Evolutionary conservation across 331 rosid genomes (phyloP), one percentile per base, ranked within the genome.

Genomic region (Dryas integrifolia): DNA sequence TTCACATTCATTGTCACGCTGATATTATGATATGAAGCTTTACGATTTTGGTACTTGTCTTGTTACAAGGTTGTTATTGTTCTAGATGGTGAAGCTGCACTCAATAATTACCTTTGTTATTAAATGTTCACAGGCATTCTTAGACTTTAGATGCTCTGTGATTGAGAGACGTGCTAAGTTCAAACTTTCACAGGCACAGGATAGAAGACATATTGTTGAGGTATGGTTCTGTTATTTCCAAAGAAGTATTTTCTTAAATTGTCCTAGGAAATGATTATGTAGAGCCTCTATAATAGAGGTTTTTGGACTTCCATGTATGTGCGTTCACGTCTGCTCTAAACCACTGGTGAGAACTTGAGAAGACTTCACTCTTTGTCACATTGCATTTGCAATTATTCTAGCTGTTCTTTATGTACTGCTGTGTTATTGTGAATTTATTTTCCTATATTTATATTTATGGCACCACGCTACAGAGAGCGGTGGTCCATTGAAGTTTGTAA

Each of bases 141-240:
- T 95, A 76, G 93, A 89, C 76, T 95, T 95, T 75, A 90, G 98
- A 80, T 95, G 97, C 82, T 88, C 89, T 64, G 93, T 95, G 72
- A 80, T 95, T 41, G 97, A 88, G 86, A 89, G 96, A 72, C 96
- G 96, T 66, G 96, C 97, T 78, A 85, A 84, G 82, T 92, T 78
- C 82, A 88, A 95, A 82, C 93, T 89, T 79, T 81, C 85, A 40
- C 95, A 91, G 9, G 97, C 98, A 77, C 88, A 84, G 74, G 88
- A 79, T 55, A 95, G 96, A 80, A 87, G 83, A 64, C 98, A 95
- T 80, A 84, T 91, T 57, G 96, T 92, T 47, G 96, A 88, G 97
- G 98, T 91, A 85, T 70, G 76, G 30, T 65, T 30, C 3, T 39
- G 47, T 30, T 43, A 48, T 61, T 52, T 46, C 45, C 21, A 5